Evolutionary conservation across 2,329 filamentous ascomycete species (phyloP).

Genomic region (Cytospora schulzeri): DNA sequence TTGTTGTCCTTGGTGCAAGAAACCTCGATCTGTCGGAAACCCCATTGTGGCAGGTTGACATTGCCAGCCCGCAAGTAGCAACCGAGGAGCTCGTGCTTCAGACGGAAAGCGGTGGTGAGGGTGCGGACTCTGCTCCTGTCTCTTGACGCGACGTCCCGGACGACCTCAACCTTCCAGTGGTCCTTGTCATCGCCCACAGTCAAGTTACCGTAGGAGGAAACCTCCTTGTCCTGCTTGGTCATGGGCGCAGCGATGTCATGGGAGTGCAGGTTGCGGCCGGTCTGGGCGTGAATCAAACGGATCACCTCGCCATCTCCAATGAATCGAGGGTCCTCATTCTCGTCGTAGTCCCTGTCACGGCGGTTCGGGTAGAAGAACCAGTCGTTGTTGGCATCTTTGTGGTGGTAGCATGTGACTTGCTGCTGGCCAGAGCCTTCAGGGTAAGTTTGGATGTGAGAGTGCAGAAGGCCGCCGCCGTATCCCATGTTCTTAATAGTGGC

Average conservation of each 20-base stretch:
- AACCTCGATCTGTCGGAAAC: slow-evolving; percentile 99
- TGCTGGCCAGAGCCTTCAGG: slow-evolving; percentile 93
- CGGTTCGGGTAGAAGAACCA: slow-evolving; percentile 99
- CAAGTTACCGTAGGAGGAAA: slow-evolving; percentile 93
- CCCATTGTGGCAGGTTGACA: slow-evolving; percentile 96
- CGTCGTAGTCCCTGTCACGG: slow-evolving; percentile 69
- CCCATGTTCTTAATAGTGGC: slow-evolving; percentile 99
- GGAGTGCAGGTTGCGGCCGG: slow-evolving; percentile 94
- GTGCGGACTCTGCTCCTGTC: slow-evolving; percentile 87
- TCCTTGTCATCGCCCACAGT: slow-evolving; percentile 97
- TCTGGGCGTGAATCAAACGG: slow-evolving; percentile 91
- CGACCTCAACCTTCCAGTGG: slow-evolving; percentile 92
- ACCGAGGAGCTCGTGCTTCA: slow-evolving; percentile 78
- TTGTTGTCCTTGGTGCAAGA: slow-evolving; percentile 94
- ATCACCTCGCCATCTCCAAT: slow-evolving; percentile 77
- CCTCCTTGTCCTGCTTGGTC: slow-evolving; percentile 86
- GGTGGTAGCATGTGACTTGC: slow-evolving; percentile 98
- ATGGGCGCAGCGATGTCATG: slow-evolving; percentile 87
- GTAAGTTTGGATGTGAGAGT: slow-evolving; percentile 95
- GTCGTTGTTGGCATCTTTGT: slow-evolving; percentile 99
- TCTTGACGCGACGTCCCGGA: slow-evolving; percentile 83
- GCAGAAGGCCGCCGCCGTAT: slow-evolving; percentile 92
- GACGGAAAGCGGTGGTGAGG: slow-evolving; percentile 87
- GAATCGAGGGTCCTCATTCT: slow-evolving; percentile 71
- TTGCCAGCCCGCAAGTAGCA: slow-evolving; percentile 97